Base-by-base conservation (phyloP, 108 stramenopile genomes). In the Schizochytrium sp. region DNA sequence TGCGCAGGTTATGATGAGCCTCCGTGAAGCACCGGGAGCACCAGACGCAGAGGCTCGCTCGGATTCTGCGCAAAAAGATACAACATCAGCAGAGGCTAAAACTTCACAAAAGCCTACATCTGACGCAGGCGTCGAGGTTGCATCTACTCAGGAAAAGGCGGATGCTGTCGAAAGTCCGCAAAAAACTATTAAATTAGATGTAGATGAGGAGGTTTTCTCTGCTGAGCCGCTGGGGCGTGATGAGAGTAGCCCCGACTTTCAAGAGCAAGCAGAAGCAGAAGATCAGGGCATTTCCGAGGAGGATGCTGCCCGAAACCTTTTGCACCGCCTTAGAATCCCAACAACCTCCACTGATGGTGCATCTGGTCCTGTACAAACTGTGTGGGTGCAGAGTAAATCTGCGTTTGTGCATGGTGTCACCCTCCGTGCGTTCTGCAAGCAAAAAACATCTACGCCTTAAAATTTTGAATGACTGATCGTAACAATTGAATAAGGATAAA, bases 391-490 rank as follows among this genome's bases (percentile, higher is more conserved):
- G 64, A 69, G 64, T 15, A 38, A 13, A 15, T 69, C 64, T 7
- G 64, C 64, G 10, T 69, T 69, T 38, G 64, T 69, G 64, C 64
- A 69, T 44, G 64, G 64, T 13, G 42, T 69, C 64, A 69, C 64
- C 12, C 64, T 69, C 12, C 64, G 64, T 44, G 64, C 64, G 42
- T 69, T 69, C 44, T 69, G 64, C 64, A 69, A 69, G 2, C 42
- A 69, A 44, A 69, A 44, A 44, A 69, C 64, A 38, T 69, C 44
- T 69, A 44, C 5, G 28, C 64, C 42, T 44, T 7, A 15, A 69
- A 44, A 44, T 28, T 2, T 12, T 7, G 10, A 3, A 69, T 1
- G 28, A 60, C 17, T n/a, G 59, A 38, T 69, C 64, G 8, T 0
- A 28, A 1, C 42, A 7, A 44, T 38, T 38, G 42, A 69, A 69